These are phyloP conservation scores for Barnettozyma sucrosica DNA, from an alignment of 805 yeast species.

Conservation along the genomic window DNA sequence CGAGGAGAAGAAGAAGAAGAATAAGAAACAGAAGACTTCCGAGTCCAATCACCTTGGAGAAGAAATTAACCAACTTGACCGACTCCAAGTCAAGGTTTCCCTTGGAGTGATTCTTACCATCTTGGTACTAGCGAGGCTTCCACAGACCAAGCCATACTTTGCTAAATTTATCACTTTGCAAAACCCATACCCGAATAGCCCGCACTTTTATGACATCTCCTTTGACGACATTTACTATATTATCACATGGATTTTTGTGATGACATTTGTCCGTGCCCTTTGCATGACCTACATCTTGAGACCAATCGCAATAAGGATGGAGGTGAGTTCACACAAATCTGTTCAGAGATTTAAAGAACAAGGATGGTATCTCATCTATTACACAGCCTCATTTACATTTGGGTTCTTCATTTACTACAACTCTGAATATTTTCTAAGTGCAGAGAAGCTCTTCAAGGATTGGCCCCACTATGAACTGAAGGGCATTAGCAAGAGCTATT, in stretches of 20 bases:
- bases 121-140: conserved; percentile 23
- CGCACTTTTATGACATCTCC: conserved; percentile 45
- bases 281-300: conserved; percentile 51
- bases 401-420: conserved; percentile 54
- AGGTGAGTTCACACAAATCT: conserved; percentile 45
- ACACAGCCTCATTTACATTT: conserved; percentile 43
- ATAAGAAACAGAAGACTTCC: neutral
- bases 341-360: conserved; percentile 77
- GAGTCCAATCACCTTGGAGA: conserved; percentile 7
- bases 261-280: conserved; percentile 55
- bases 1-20: neutral
- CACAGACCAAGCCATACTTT: conserved; percentile 26
- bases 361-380: conserved; percentile 69
- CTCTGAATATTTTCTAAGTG: conserved; percentile 54
- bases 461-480: conserved; percentile 73
- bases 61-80: conserved; percentile 19
- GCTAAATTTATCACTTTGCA: conserved; percentile 38
- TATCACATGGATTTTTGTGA: conserved; percentile 45
- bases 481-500: conserved; percentile 54
- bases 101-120: conserved; percentile 18
- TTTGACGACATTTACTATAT: conserved; percentile 49
- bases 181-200: conserved; percentile 27
- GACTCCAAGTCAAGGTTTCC: conserved; percentile 28
- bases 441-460: conserved; percentile 51
- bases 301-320: conserved; percentile 45